A percentile compares a stretch with the other conserved stretches of the same genome.
phyloP scores from a whole-genome alignment of 176 grass and related monocot genomes.

The Neostapfia colusana region DNA sequence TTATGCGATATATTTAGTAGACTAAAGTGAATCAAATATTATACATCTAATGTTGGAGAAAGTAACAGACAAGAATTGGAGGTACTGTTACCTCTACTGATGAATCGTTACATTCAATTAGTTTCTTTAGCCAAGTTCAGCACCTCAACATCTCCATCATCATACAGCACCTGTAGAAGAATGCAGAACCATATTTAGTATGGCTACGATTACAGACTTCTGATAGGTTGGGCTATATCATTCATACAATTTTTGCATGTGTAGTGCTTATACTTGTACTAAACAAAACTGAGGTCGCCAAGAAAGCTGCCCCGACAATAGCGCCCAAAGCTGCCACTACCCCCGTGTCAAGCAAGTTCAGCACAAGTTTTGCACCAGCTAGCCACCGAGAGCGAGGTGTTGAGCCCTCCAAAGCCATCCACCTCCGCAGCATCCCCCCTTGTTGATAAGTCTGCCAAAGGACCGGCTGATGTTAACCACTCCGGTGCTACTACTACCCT shows the following conservation, averaged over 20 bases:
- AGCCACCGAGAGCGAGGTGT: slow-evolving; percentile 13
- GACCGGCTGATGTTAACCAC: slow-evolving; percentile 32
- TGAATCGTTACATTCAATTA: slow-evolving; percentile 41
- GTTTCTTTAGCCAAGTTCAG: slow-evolving; percentile 72
- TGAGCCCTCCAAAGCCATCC: slow-evolving; percentile 19
- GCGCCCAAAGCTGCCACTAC: background rate
- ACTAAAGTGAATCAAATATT: slow-evolving; percentile 28
- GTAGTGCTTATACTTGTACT: background rate
- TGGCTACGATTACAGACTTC: slow-evolving; percentile 10
- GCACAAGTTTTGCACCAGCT: slow-evolving; percentile 4
- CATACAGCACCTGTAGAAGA: slow-evolving; percentile 62
- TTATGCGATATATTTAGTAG: slow-evolving; percentile 55
- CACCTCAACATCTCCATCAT: slow-evolving; percentile 87
- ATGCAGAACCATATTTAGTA: slow-evolving; percentile 19
- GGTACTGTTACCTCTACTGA: slow-evolving; percentile 57
- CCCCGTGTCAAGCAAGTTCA: slow-evolving; percentile 8
- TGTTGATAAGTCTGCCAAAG: slow-evolving; percentile 17
- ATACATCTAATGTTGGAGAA: slow-evolving; percentile 19
- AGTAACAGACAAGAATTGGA: slow-evolving; percentile 17
- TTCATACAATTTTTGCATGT: slow-evolving; percentile 1
- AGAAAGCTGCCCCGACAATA: slow-evolving; percentile 18
- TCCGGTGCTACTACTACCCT: slow-evolving; percentile 31
- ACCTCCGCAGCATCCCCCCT: background rate
- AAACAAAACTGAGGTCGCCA: background rate
- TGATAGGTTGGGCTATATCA: slow-evolving; percentile 13